phyloP scores from a whole-genome alignment of 768 basidiomycete species.

The Rossbeevera mucosa region DNA sequence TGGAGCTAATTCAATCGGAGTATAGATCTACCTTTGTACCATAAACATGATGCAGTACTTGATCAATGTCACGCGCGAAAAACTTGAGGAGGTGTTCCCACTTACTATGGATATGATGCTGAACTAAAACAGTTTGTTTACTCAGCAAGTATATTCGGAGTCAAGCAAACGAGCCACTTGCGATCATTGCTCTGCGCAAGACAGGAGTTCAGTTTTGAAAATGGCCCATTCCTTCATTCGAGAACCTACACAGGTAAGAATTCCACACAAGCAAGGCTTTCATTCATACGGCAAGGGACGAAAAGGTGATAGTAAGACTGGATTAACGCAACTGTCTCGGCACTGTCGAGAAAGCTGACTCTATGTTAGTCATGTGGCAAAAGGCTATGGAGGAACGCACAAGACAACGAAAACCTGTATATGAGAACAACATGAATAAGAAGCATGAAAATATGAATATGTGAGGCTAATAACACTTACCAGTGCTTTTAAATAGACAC shows the following conservation, averaged over 20 bases:
- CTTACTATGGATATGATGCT: constrained; percentile 2
- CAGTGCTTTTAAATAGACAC: constrained; percentile 4
- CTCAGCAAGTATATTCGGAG: not conserved
- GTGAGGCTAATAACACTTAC: constrained; percentile 11
- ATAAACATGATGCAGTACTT: constrained; percentile 17
- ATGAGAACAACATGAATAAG: not conserved
- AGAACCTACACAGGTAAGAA: constrained; percentile 9
- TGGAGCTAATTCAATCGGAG: not conserved
- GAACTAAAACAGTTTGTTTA: not conserved
- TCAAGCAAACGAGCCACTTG: not conserved
- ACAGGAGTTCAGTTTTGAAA: not conserved
- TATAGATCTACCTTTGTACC: constrained; percentile 16
- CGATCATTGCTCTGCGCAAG: not conserved
- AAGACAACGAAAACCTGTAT: constrained; percentile 9
- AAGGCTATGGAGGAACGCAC: not conserved
- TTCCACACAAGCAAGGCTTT: not conserved
- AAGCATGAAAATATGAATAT: not conserved
- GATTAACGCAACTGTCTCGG: not conserved
- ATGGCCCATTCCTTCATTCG: not conserved
- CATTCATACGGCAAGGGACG: constrained; percentile 8
- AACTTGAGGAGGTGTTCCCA: not conserved
- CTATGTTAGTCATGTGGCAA: not conserved
- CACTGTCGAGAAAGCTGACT: constrained; percentile 7
- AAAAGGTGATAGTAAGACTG: constrained; percentile 1
- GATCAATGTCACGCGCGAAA: not conserved